Evolutionary conservation across 2,329 filamentous ascomycete genomes (phyloP).

Genomic region (Epichloe gansuensis): DNA sequence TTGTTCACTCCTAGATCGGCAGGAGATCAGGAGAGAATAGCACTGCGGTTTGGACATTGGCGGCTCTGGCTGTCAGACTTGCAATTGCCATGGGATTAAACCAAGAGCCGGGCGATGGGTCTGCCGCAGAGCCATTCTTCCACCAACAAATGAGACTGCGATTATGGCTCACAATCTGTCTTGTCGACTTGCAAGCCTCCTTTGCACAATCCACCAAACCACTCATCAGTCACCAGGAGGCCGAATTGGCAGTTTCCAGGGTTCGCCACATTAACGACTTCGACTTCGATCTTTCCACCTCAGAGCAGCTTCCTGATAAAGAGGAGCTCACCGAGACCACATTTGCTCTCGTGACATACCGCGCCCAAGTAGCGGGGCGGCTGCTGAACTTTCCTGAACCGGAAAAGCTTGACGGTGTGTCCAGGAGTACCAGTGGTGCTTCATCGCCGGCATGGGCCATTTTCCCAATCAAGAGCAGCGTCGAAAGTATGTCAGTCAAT

Average conservation of each 20-base stretch:
- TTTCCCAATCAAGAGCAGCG: background rate
- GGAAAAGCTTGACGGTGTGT: background rate
- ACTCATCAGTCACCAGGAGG: slow-evolving; percentile 4
- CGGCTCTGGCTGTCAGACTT: slow-evolving; percentile 6
- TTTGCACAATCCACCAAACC: slow-evolving; percentile 6
- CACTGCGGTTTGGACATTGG: slow-evolving; percentile 6
- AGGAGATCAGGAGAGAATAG: slow-evolving; percentile 5
- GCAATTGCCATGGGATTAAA: slow-evolving; percentile 5
- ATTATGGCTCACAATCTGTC: slow-evolving; percentile 7
- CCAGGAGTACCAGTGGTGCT: background rate
- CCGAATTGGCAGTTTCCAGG: background rate
- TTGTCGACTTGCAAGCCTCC: slow-evolving; percentile 7
- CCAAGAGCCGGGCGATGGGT: background rate
- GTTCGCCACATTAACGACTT: slow-evolving; percentile 7
- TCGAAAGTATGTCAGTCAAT: slow-evolving; percentile 1
- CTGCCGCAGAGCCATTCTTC: slow-evolving; percentile 5
- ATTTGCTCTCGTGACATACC: slow-evolving; percentile 6
- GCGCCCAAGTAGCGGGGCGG: slow-evolving; percentile 3
- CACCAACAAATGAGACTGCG: slow-evolving; percentile 7
- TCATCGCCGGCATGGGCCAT: background rate
- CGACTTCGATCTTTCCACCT: slow-evolving; percentile 5
- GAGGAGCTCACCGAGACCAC: slow-evolving; percentile 9
- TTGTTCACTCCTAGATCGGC: background rate
- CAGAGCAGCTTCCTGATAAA: background rate
- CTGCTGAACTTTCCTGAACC: background rate